Base-by-base conservation (phyloP, 352 stramenopile species). In the Plasmopara halstedii region DNA sequence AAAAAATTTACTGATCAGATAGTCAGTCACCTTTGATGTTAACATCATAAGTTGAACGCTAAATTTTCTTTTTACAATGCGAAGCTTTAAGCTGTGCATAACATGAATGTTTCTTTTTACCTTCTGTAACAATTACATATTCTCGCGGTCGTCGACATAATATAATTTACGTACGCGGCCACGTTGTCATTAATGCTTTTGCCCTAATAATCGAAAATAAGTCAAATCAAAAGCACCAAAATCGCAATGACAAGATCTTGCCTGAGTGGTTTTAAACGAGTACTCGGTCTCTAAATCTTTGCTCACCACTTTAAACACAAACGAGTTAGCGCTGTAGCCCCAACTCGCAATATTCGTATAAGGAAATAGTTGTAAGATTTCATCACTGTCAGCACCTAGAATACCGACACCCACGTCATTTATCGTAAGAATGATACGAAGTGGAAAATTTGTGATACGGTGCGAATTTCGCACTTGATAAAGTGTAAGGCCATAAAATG, bases 321-420 rank as follows among this genome's bases (percentile, higher is more conserved):
- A 94, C 4, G 73, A 77, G 29, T 75, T 86, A 21, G 62, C 45
- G 27, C 69, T 88, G 53, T 91, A 85, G 4, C 83, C 80, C 83
- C 83, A 94, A 19, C 53, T 92, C 7, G 71, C 69, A 33, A 94
- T 69, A 20, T 85, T 68, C 15, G 57, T 58, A 46, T 89, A 92
- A 11, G 65, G 50, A 49, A 81, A 87, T 13, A 84, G 48, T n/a
- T 60, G 52, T 14, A 94, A 39, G 10, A 81, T 50, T 46, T 78
- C 64, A 33, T 87, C 75, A 34, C 67, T 29, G 11, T 29, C 83
- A 3, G 70, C 59, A 32, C 72, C 70, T 15, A 92, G 55, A 26
- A 89, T 57, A 5, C 68, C 47, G 19, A 94, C 64, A 2, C 75
- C 78, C 42, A 83, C 80, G 46, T 70, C 53, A 43, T 79, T 81